Base-by-base conservation (phyloP, 345 rosid genomes). In the Camelina hispida region DNA sequence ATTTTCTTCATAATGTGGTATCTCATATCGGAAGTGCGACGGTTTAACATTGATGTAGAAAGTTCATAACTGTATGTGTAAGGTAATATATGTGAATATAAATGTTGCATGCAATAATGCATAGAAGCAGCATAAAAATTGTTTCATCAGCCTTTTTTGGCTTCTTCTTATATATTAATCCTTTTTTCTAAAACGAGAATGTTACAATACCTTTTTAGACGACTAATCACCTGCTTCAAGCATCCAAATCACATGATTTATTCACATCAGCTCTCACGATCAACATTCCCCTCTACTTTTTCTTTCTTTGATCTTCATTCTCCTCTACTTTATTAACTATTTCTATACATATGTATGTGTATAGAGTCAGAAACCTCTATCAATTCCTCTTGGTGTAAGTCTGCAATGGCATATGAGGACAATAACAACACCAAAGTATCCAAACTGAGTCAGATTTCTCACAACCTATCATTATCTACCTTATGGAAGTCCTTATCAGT, bases 331-430 rank as follows among this genome's bases (percentile, higher is more conserved):
- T 54, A 62, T 16, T 17, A 61, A 62, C 66, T 35, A 37, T 35
- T 55, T 56, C 11, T 54, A 62, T 16, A 28, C 35, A 9, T 59
- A 0, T 37, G 59, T 28, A 58, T 40, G 28, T 53, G 28, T 53
- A 61, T 61, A 20, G 46, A 76, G 1, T 22, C 30, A 14, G 3
- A 68, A 48, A 71, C 59, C 22, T 51, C 37, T 37, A 55, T 7
- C 75, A 46, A 35, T 35, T 43, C 73, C 7, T 32, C 53, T 9
- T 43, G 14, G 16, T 34, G 42, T 69, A 43, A 52, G 69, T 61
- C 34, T 76, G 2, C 69, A 66, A 78, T 78, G 81, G 68, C 81
- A 78, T 78, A 52, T 71, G 77, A 71, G 15, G 50, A 62, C 42
- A 40, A 17, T 5, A 72, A 14, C 74, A 44, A 13, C 54, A 71